Evolutionary conservation across 371 early-diverging fungal genomes (phyloP).

Genomic region (Mucor plumbeus): DNA sequence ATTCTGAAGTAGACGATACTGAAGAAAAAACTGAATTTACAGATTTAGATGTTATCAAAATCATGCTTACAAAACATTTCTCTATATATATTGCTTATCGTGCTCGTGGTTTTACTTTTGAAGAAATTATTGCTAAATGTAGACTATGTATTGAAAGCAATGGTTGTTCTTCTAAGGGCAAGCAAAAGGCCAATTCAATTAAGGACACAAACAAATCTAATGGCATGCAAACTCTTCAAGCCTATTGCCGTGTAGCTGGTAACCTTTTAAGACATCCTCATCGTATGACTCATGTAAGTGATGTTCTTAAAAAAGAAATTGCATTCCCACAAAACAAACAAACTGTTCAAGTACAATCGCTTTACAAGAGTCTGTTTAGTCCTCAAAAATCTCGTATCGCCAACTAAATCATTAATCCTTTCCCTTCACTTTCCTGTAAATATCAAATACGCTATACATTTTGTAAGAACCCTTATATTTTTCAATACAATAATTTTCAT

Average conservation of each 20-base stretch:
- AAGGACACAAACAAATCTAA: not conserved
- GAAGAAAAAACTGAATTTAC: not conserved
- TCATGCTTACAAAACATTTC: conserved; percentile 6
- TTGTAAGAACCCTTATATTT: not conserved
- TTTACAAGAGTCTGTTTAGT: conserved; percentile 6
- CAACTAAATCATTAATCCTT: not conserved
- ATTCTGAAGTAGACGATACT: not conserved
- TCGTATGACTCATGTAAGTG: conserved; percentile 22
- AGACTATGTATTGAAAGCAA: not conserved
- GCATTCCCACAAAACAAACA: conserved; percentile 6
- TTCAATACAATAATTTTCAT: not conserved
- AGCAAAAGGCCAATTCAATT: too few species aligned
- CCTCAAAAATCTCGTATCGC: conserved; percentile 2
- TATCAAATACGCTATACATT: not conserved
- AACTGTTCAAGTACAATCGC: not conserved
- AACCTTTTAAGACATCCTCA: conserved; percentile 25
- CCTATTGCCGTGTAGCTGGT: conserved; percentile 29
- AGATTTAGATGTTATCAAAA: conserved; percentile 1
- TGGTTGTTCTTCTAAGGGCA: too few species aligned
- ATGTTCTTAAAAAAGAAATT: conserved; percentile 19
- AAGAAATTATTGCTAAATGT: conserved; percentile 6
- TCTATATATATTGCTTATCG: conserved; percentile 12
- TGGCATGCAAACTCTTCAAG: conserved; percentile 16
- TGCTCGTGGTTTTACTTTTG: conserved; percentile 15
- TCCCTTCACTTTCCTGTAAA: not conserved